Conservation (phyloP, 345 rosid genomes). For the Ricinus communis region DNA sequence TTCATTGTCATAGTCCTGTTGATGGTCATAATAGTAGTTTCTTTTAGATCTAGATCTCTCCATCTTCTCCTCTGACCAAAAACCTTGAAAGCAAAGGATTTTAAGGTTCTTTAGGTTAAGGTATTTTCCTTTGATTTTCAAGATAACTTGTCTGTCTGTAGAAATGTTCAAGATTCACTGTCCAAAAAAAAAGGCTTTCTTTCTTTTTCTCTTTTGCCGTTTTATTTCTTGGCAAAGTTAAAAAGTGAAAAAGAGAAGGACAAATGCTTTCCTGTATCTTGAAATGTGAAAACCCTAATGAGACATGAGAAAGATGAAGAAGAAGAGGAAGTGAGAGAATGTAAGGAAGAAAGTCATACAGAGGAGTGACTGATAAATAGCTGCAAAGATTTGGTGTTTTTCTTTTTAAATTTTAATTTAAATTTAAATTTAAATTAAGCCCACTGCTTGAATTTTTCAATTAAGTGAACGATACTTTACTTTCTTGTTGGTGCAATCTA, state of each 20-base stretch:
- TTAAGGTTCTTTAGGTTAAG: not conserved
- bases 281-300: not conserved
- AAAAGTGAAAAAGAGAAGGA: not conserved
- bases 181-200: not conserved
- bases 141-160: not conserved
- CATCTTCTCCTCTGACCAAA: conserved; percentile 30
- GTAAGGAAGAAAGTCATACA: not conserved
- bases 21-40: conserved; percentile 79
- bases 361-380: too few relatives aligned
- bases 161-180: not conserved
- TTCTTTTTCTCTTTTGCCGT: not conserved
- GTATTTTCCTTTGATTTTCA: not conserved
- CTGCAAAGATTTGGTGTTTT: too few relatives aligned
- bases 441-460: too few relatives aligned
- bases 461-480: too few relatives aligned
- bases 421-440: too few relatives aligned
- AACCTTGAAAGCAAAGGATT: not conserved
- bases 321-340: conserved; percentile 1
- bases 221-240: not conserved
- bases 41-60: conserved; percentile 99
- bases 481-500: too few relatives aligned
- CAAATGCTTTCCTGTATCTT: not conserved
- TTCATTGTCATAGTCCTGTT: conserved; percentile 82
- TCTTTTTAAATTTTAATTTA: too few relatives aligned
- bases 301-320: too few relatives aligned